Percentiles rank a stretch among this genome's conserved stretches.
Conservation (phyloP, 1,139 yeast genomes). For the Petasospora rhodanensis region DNA sequence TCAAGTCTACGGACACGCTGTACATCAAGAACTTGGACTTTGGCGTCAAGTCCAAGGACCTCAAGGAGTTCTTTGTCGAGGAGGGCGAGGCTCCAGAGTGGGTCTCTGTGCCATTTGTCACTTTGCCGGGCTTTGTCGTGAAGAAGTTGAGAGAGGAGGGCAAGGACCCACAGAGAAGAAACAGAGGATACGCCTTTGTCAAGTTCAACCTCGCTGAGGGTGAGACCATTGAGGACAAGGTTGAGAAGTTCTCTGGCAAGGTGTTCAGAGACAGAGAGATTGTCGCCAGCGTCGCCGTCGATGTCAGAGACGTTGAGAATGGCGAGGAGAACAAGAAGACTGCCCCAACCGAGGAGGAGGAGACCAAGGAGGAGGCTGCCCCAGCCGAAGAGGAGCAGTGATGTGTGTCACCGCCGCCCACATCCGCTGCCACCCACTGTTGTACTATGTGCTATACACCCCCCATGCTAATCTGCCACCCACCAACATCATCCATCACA, state of each 20-base stretch:
- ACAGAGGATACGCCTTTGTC: slow-evolving; percentile 63
- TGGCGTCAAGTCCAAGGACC: slow-evolving; percentile 40
- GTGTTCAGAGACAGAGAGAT: slow-evolving; percentile 50
- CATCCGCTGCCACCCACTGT: too few species aligned
- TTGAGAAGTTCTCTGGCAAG: slow-evolving; percentile 48
- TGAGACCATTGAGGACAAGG: slow-evolving; percentile 24
- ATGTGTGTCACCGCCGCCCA: too few species aligned
- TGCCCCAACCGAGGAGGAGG: neutral
- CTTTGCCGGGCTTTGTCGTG: slow-evolving; percentile 38
- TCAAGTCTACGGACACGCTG: slow-evolving; percentile 49
- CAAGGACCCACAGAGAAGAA: slow-evolving; percentile 39
- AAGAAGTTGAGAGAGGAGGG: slow-evolving; percentile 37
- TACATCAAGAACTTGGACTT: slow-evolving; percentile 57
- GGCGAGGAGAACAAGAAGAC: neutral
- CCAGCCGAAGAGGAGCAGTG: neutral
- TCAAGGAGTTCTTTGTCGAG: slow-evolving; percentile 42
- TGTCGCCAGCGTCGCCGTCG: slow-evolving; percentile 54
- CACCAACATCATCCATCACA: too few species aligned
- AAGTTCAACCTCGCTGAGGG: slow-evolving; percentile 33
- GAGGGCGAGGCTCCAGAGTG: slow-evolving; percentile 40
- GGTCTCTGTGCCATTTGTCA: slow-evolving; percentile 54
- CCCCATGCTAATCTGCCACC: too few species aligned
- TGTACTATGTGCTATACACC: too few species aligned
- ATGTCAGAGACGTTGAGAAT: slow-evolving; percentile 24
- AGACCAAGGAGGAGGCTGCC: neutral